Conservation (phyloP, 352 stramenopile genomes). For the Elongisporangium senticosum region DNA sequence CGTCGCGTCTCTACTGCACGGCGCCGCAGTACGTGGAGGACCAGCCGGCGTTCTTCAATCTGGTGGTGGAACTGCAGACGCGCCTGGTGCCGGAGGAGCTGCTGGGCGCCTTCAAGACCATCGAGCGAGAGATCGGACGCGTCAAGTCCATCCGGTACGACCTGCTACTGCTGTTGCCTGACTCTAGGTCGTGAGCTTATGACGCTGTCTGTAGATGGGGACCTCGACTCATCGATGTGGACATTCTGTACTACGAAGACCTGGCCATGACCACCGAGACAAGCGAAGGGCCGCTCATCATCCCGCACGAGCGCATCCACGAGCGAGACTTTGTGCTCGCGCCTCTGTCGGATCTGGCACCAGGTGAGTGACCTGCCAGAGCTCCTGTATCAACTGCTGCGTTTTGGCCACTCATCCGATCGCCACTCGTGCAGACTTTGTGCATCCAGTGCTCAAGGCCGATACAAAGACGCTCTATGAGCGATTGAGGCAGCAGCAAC, state of each 20-base stretch:
- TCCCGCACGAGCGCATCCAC: slow-evolving; percentile 92
- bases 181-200: slow-evolving; percentile 2
- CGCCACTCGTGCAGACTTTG: slow-evolving; percentile 26
- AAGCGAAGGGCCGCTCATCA: slow-evolving; percentile 65
- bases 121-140: slow-evolving; percentile 88
- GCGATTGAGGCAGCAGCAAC: slow-evolving; percentile 17
- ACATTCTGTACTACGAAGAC: slow-evolving; percentile 93
- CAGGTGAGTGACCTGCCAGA: slow-evolving; percentile 14
- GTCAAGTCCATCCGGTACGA: slow-evolving; percentile 46
- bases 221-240: slow-evolving; percentile 92
- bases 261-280: slow-evolving; percentile 64
- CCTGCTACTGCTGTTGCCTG: background rate
- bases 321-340: slow-evolving; percentile 97
- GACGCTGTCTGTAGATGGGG: slow-evolving; percentile 66
- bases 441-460: slow-evolving; percentile 76
- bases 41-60: slow-evolving; percentile 94
- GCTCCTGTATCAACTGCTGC: background rate
- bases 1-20: slow-evolving; percentile 91
- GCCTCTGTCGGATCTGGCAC: slow-evolving; percentile 92
- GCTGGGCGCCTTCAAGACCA: slow-evolving; percentile 81
- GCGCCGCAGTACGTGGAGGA: slow-evolving; percentile 93
- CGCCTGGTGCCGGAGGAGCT: slow-evolving; percentile 66
- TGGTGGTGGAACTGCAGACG: slow-evolving; percentile 87
- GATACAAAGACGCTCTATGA: slow-evolving; percentile 62
- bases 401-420: background rate